Base-by-base conservation (phyloP, 2,329 filamentous ascomycete species). In the Fusarium subtropicale region DNA sequence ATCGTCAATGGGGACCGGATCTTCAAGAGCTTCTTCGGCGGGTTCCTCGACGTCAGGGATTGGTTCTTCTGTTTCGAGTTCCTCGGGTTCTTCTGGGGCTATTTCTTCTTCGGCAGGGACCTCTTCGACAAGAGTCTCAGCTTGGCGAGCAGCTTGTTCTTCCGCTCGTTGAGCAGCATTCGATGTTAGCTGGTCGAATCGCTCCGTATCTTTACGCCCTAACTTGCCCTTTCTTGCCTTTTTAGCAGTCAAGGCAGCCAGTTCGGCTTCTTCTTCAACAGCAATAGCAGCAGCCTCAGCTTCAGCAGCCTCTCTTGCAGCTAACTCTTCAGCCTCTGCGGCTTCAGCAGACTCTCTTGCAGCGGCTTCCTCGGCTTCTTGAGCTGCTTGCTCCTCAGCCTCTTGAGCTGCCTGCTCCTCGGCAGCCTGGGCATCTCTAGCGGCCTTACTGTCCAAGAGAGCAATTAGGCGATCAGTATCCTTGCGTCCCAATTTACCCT, bases 171-270 rank as follows among this genome's bases (percentile, higher is more conserved):
- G 56, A n/a, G 54, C 30, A 31, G 63, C 69, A 46, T 71, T 73
- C 24, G 63, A 56, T 22, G 45, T 66, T 11, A 74, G 34, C 28
- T 60, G 28, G 11, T 63, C 58, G 36, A 74, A 60, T 34, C 72
- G 69, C 9, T 74, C 72, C 10, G 64, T 71, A 58, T 74, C 72
- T 26, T 74, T 74, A 15, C 72, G 64, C 31, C 71, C 71, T 9
- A 74, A 30, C 38, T 74, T 74, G 38, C 72, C 72, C 66, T 81
- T 81, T 71, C 81, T 84, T 34, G 60, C 53, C 44, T 76, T 76
- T 64, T 76, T 76, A 5, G 79, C 80, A 57, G 79, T 76, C 39
- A 78, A 78, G 9, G 77, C 76, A 24, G 79, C 79, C n/a, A 81
- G 79, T 68, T 85, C 79, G 10, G 79, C 81, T 63, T 83, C 79